Evolutionary conservation across 345 rosid genomes (phyloP), one percentile per base, ranked within the genome.

Genomic region (Sonneratia caseolaris): DNA sequence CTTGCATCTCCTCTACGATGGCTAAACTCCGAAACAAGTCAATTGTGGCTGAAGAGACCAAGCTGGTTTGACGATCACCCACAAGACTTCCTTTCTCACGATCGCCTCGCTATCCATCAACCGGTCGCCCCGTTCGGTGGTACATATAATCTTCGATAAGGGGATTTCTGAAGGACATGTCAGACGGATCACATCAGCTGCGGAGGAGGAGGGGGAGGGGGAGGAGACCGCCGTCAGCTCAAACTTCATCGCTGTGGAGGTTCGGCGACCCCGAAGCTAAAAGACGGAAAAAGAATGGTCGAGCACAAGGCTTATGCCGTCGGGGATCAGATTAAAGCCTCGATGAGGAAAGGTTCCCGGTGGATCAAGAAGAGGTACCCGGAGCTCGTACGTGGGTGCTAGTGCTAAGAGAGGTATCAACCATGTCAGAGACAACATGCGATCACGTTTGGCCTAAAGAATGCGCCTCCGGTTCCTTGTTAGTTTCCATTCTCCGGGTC

Each of bases 331-430:
- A 21, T 83, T 56, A 83, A 77, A 53, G 47, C 71, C 5, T 78
- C 87, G 9, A 40, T 86, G 0, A 72, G 72, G 47, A 70, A 27
- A 9, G 75, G 88, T 16, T n/a, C 79, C 12, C 79, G 78, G 0
- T 83, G 91, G 87, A 66, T 83, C 64, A 86, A 83, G 81, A 76
- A 69, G 76, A 86, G 80, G 78, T 86, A 75, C 42, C 37, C 75
- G 13, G 43, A 68, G 6, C 21, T 78, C 3, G 79, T 83, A 35
- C 72, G 72, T 75, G 81, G 86, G 36, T 77, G 56, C 71, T 82
- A 73, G 67, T 13, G 18, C 18, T 36, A 72, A 18, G 21, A 7
- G n/a, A 35, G 14, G 18, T 14, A 47, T 27, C 32, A 27, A 27
- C 32, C 32, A 27, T 27, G 32, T 27, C 32, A 27, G 32, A 27